These are phyloP conservation scores for Pichia sp. DNA, from an alignment of 1,139 yeast species.

Conservation along the genomic window DNA sequence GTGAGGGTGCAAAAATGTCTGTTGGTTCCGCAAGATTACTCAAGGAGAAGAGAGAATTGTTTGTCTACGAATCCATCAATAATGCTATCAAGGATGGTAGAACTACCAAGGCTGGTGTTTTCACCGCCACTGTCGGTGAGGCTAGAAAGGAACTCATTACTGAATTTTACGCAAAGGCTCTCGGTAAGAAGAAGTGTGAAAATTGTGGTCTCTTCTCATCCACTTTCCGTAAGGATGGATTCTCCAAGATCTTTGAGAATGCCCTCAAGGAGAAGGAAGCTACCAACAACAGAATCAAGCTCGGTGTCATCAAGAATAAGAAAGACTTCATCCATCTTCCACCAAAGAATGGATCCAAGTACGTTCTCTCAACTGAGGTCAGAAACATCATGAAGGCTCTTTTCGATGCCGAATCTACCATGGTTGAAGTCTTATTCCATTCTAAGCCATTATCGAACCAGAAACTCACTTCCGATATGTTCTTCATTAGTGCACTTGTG, in stretches of 20 bases:
- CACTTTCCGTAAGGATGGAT: constrained; percentile 89
- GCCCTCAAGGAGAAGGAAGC: constrained; percentile 76
- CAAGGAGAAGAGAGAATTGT: constrained; percentile 55
- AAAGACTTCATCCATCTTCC: constrained; percentile 23
- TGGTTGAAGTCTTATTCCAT: constrained; percentile 63
- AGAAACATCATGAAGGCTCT: constrained; percentile 70
- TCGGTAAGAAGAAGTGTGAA: constrained; percentile 82
- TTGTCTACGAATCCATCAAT: constrained; percentile 62
- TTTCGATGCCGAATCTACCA: constrained; percentile 61
- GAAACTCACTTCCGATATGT: constrained; percentile 72
- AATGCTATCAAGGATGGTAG: constrained; percentile 76
- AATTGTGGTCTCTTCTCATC: constrained; percentile 97
- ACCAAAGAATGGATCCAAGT: constrained; percentile 69
- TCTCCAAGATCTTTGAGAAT: constrained; percentile 84
- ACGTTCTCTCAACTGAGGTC: constrained; percentile 81
- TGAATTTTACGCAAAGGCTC: constrained; percentile 65
- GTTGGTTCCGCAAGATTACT: constrained; percentile 11
- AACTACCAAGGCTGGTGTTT: constrained; percentile 57
- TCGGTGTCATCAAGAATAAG: constrained; percentile 58
- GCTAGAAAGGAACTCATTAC: constrained; percentile 76
- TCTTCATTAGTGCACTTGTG: constrained; percentile 77
- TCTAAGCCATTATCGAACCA: constrained; percentile 57
- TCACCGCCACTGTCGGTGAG: constrained; percentile 79
- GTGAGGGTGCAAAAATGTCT: constrained; percentile 8
- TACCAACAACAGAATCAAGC: constrained; percentile 76